Evolutionary conservation across 73 alveolate species (phyloP), one percentile per base, ranked within the genome.

Genomic region (Blepharisma japonicum): DNA sequence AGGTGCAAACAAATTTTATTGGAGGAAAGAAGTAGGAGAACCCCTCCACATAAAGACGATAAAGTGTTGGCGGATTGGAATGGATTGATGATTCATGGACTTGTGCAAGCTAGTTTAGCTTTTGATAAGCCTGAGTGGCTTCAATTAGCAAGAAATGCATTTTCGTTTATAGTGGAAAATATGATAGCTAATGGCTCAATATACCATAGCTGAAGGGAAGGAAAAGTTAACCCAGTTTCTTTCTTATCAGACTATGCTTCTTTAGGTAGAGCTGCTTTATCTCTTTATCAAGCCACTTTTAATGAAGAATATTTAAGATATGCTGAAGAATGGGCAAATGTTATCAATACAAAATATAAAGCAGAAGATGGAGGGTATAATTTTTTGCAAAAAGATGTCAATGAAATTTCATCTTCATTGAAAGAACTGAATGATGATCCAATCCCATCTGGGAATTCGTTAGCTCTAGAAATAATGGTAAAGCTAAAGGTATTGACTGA

Each of bases 211-310:
- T 53, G 68, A 53, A 53, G 18, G 23, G 18, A 53, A 20, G 68
- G 68, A 53, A 20, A 14, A 14, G 3, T 14, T 20, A 14, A 53
- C 23, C 18, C 68, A n/a, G 68, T n/a, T 53, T 14, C 68, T n/a
- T 53, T 53, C 4, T 53, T 53, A 2, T 14, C 18, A 53, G 68
- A 53, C 3, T 53, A 53, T 4, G 23, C 32, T 53, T 53, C 23
- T 20, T 53, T n/a, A n/a, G 3, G 18, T 3, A 53, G 23, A 53
- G 68, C 68, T 53, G 18, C 23, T n/a, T n/a, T 53, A 14, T 53
- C 18, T n/a, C 68, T 53, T n/a, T 53, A 53, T 53, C 18, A 53
- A 53, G 68, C 68, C 23, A 53, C 68, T n/a, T n/a, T n/a, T 53
- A 53, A 53, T 20, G 18, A 53, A 20, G 68, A 53, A 53, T 53